Evolutionary conservation across 1,139 yeast species (phyloP).

Genomic region (Sugiyamaella castrensis): DNA sequence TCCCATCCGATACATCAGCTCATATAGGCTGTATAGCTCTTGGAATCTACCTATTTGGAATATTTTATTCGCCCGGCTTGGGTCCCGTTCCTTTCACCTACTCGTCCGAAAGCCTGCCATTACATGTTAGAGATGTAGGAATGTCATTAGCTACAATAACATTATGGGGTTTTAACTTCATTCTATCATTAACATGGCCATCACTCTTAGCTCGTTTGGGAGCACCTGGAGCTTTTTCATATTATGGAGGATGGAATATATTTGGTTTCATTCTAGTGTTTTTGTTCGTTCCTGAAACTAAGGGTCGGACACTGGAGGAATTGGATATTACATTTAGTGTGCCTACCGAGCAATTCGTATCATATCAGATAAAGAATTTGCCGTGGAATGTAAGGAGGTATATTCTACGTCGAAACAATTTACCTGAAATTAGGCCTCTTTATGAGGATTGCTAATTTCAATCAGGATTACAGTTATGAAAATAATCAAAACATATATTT

Average conservation of each 20-base stretch:
- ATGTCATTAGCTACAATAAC: conserved; percentile 84
- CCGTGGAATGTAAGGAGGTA: conserved; percentile 31
- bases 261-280: conserved; percentile 54
- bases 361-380: conserved; percentile 35
- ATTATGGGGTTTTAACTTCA: conserved; percentile 81
- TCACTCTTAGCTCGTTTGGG: conserved; percentile 61
- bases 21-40: conserved; percentile 63
- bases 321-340: conserved; percentile 47
- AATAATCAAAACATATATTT: no score
- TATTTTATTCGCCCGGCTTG: conserved; percentile 79
- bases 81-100: conserved; percentile 92
- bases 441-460: conserved; percentile 22
- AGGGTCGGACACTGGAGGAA: conserved; percentile 58
- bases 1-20: conserved; percentile 47
- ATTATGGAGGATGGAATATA: conserved; percentile 84
- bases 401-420: conserved; percentile 24
- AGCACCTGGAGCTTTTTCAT: conserved; percentile 84
- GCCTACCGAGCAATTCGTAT: conserved; percentile 35
- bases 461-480: background rate
- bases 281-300: conserved; percentile 60
- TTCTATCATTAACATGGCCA: conserved; percentile 84
- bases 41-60: conserved; percentile 71
- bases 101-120: conserved; percentile 84
- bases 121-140: conserved; percentile 80
- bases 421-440: conserved; percentile 26